Conservation (phyloP, 345 rosid species). For the Balakata baccata region DNA sequence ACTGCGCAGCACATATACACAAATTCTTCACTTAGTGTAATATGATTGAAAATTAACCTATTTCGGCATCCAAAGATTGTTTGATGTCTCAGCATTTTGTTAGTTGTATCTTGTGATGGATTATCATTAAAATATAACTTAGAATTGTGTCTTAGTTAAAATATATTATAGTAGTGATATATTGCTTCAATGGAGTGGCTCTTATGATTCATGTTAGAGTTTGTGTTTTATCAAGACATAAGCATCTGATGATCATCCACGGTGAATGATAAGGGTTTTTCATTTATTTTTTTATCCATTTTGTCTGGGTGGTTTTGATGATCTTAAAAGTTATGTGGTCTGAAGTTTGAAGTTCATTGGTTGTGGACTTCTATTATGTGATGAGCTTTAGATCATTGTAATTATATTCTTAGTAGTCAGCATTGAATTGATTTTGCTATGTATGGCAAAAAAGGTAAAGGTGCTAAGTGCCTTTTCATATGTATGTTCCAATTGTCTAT, state of each 20-base stretch:
- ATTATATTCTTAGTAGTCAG: not conserved
- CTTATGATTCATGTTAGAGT: not conserved
- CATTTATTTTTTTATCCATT: not conserved
- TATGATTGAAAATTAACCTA: not conserved
- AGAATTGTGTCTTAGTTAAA: not conserved
- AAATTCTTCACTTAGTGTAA: not conserved
- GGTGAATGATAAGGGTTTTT: not conserved
- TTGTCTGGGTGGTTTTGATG: not conserved
- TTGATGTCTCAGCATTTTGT: too few species aligned
- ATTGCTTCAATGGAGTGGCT: not conserved
- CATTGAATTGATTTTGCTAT: not conserved
- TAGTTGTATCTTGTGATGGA: too few species aligned
- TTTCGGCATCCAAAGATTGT: too few species aligned
- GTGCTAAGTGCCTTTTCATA: not conserved
- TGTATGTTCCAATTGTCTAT: not conserved
- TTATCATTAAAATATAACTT: not conserved
- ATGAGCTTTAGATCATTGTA: not conserved
- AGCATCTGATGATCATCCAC: not conserved
- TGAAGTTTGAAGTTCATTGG: not conserved
- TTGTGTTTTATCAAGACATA: not conserved
- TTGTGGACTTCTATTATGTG: not conserved
- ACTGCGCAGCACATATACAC: not conserved
- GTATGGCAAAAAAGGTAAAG: not conserved
- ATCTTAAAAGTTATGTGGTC: not conserved
- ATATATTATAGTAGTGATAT: not conserved